Evolutionary conservation across 805 yeast genomes (phyloP), one percentile per base, ranked within the genome.

Genomic region (Torulaspora gathmanii): DNA sequence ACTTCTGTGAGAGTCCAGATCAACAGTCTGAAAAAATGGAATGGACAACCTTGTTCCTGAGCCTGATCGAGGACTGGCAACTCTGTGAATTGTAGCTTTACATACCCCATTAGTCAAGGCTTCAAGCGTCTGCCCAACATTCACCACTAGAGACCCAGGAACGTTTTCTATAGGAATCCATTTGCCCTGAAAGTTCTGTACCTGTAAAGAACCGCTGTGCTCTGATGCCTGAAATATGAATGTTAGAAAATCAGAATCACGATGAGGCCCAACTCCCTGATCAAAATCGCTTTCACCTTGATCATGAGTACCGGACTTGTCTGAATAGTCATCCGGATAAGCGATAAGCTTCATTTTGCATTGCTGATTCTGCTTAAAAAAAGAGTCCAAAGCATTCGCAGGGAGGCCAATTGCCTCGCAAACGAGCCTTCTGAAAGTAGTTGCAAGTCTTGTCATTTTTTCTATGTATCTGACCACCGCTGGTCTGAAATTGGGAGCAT

Each of bases 191-290:
- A 73, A 70, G 49, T 75, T 74, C 47, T 77, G 74, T 8, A 78
- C 83, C 52, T 79, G 80, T 29, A 79, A 65, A 1, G 82, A 78
- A 30, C 77, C 70, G 3, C 57, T 61, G 45, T 73, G 77, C 12
- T 61, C 65, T 1, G 76, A 67, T 9, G 79, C 84, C 55, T 81
- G 85, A 52, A 72, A 75, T 10, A 82, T 78, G 56, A 71, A 78
- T 0, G 86, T 80, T 23, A 81, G 56, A 54, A 81, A 69, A 44
- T 79, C 84, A 3, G 81, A 76, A 54, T 83, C 89, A 46, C 84
- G 72, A 55, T 82, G 88, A 3, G 84, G 82, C 1, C 86, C 85
- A 13, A 73, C 76, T 0, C 83, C 84, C 53, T 77, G 82, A 9
- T 45, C 63, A 6, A 60, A 57, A 16, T 58, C 65, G 58, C 17